A percentile compares a stretch with the other conserved stretches of the same genome.
Evolutionary conservation across 2,329 filamentous ascomycete genomes (phyloP).

Genomic region (Blastomyces percursus): DNA sequence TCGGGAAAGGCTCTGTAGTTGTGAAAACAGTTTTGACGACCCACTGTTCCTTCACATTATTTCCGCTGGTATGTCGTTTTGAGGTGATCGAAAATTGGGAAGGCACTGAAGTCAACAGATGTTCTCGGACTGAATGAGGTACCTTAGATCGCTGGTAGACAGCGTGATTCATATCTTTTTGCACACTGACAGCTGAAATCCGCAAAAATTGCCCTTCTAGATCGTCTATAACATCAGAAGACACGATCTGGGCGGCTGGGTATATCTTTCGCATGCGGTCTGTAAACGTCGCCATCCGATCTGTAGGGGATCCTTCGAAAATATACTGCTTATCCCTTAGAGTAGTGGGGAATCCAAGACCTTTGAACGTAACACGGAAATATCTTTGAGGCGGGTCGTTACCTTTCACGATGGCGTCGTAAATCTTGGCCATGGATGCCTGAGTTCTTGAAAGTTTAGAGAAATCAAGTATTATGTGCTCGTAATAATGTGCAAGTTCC

Average conservation of each 20-base stretch:
- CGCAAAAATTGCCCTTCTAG: constrained; percentile 85
- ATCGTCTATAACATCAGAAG: constrained; percentile 58
- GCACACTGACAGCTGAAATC: constrained; percentile 66
- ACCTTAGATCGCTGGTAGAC: constrained; percentile 85
- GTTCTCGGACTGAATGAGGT: constrained; percentile 72
- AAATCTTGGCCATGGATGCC: constrained; percentile 81
- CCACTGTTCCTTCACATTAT: constrained; percentile 57
- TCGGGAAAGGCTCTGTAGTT: constrained; percentile 78
- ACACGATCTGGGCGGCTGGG: constrained; percentile 71
- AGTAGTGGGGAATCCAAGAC: constrained; percentile 71
- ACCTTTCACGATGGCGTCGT: constrained; percentile 76
- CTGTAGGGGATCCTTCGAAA: constrained; percentile 68
- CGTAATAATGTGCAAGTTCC: constrained; percentile 85
- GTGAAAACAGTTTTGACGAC: constrained; percentile 78
- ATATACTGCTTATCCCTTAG: constrained; percentile 86
- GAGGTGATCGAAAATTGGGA: constrained; percentile 66
- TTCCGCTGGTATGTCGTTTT: constrained; percentile 56
- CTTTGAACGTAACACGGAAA: constrained; percentile 82
- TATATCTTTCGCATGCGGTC: constrained; percentile 89
- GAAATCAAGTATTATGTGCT: constrained; percentile 81
- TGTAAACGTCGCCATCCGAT: constrained; percentile 70
- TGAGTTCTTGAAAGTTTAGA: constrained; percentile 81
- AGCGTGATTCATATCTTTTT: constrained; percentile 70
- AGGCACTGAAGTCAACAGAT: constrained; percentile 68
- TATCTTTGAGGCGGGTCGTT: constrained; percentile 71